These are phyloP conservation scores for Coemansia sp. DNA, from an alignment of 192 early-diverging fungal species.

Conservation along the genomic window DNA sequence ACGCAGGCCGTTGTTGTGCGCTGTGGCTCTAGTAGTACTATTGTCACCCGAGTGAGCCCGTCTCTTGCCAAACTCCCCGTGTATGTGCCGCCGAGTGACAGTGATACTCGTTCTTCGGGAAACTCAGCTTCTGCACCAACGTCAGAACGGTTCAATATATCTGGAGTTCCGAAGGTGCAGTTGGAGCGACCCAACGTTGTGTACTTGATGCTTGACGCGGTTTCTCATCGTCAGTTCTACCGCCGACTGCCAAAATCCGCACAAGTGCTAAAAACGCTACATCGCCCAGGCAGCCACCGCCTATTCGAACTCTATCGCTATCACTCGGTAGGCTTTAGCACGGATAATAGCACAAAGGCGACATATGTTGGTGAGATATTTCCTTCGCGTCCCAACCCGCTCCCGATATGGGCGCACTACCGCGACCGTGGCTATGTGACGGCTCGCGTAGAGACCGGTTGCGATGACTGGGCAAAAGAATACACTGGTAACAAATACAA, in stretches of 20 bases:
- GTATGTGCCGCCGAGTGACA: conserved; percentile 25
- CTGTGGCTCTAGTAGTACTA: conserved; percentile 44
- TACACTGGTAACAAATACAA: conserved; percentile 39
- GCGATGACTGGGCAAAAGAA: conserved; percentile 60
- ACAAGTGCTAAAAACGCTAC: conserved; percentile 24
- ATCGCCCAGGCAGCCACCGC: conserved; percentile 31
- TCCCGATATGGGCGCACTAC: conserved; percentile 64
- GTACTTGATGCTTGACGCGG: conserved; percentile 61
- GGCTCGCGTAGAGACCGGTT: conserved; percentile 56
- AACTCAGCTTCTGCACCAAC: neutral
- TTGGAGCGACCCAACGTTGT: conserved; percentile 56
- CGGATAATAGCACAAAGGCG: conserved; percentile 59
- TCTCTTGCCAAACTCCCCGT: conserved; percentile 8
- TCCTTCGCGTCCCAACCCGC: conserved; percentile 30
- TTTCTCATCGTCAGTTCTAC: conserved; percentile 60
- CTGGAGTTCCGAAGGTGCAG: neutral
- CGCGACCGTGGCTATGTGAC: conserved; percentile 62
- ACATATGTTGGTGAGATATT: conserved; percentile 53
- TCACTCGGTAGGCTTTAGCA: conserved; percentile 60
- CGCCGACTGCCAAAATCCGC: conserved; percentile 59
- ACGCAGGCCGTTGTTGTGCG: conserved; percentile 59
- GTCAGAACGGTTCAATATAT: conserved; percentile 2
- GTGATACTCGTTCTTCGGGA: conserved; percentile 24
- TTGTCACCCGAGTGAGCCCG: conserved; percentile 47
- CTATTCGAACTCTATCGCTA: conserved; percentile 61